Evolutionary conservation across 2,329 filamentous ascomycete genomes (phyloP), one percentile per base, ranked within the genome.

Genomic region (Colletotrichum shisoi): DNA sequence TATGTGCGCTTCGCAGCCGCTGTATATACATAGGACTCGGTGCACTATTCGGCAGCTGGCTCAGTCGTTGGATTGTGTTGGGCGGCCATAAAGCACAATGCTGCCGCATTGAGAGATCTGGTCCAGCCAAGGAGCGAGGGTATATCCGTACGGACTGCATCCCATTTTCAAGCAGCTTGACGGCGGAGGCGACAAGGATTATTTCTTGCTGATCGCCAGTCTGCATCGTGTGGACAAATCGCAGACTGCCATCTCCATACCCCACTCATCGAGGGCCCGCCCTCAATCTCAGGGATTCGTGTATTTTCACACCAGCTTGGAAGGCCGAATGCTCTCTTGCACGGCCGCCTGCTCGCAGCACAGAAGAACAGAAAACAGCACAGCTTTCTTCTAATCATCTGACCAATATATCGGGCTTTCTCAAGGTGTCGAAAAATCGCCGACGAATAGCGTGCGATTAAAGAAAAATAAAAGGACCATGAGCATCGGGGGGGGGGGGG

Each of bases 121-220:
- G 39, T 48, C 8, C 42, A 45, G 42, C n/a, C 44, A 7, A 57
- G 24, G 31, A 31, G 27, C 19, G 31, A 34, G 19, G 42, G 37
- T 7, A 31, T 15, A 34, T 34, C 2, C 7, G 31, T 34, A 34
- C 31, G 31, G 31, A 34, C 31, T 34, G 31, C 7, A 34, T 58
- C 56, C 19, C 19, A 40, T 11, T 54, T 7, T 54, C 37, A 21
- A 51, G n/a, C 19, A 42, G 19, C 24, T 24, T 52, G 40, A 24
- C 52, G 42, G 46, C 3, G 27, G n/a, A 57, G 21, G 40, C 2
- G 24, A 51, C 52, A 67, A 53, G 59, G 63, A 49, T 63, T 9
- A 24, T 54, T 51, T 34, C 31, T 57, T 8, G 54, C 40, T 34
- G 63, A 67, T 67, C 59, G 63, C 45, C 59, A 34, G 60, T 57